Evolutionary conservation across 805 yeast genomes (phyloP).

Genomic region (Zygosaccharomyces rouxii): DNA sequence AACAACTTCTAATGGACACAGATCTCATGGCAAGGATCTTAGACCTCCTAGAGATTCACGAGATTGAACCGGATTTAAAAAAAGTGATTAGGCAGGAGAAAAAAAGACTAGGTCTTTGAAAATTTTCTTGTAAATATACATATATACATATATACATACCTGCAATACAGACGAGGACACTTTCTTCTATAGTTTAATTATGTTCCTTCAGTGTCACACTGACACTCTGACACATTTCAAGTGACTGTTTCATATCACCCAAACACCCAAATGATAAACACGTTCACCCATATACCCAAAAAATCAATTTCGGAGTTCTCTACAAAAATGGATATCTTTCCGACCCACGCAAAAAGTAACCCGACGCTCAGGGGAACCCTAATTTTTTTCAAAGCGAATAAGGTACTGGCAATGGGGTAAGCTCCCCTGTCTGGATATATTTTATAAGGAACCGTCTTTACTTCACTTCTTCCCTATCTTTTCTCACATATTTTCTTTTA

Average conservation of each 20-base stretch:
- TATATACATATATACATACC: not conserved
- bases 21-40: slow-evolving; percentile 45
- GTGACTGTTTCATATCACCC: not conserved
- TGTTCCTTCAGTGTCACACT: not conserved
- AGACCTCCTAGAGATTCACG: slow-evolving; percentile 42
- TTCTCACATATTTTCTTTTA: not conserved
- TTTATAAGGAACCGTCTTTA: slow-evolving; percentile 9
- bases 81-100: slow-evolving; percentile 56
- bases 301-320: not conserved
- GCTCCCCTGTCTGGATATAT: not conserved
- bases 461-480: slow-evolving; percentile 6
- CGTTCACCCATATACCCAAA: not conserved
- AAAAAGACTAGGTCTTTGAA: slow-evolving; percentile 1
- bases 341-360: not conserved
- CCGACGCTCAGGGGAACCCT: slow-evolving; percentile 4
- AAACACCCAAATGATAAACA: not conserved
- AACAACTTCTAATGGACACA: slow-evolving; percentile 41
- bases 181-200: not conserved
- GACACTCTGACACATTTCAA: not conserved
- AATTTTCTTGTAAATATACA: not conserved
- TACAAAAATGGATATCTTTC: not conserved
- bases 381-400: not conserved
- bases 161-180: not conserved
- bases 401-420: slow-evolving; percentile 1
- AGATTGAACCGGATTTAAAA: slow-evolving; percentile 41